A percentile compares a stretch with the other conserved stretches of the same genome.
phyloP scores from a whole-genome alignment of 352 stramenopile species.

The Pelagophyceae sp. region DNA sequence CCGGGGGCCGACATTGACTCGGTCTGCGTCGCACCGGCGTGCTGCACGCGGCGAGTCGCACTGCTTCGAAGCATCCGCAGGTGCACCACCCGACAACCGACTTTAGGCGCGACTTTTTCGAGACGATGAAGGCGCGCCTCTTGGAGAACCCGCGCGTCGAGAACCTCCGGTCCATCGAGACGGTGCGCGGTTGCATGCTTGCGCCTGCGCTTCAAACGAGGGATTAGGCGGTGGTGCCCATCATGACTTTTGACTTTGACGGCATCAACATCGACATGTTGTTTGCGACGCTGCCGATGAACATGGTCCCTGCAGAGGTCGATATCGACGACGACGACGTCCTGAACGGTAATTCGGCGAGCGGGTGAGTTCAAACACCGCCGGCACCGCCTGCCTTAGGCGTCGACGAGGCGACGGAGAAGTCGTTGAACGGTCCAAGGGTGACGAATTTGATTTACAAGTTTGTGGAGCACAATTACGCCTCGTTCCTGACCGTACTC shows the following conservation, averaged over 20 bases:
- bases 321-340: conserved; percentile 86
- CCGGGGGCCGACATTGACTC: conserved; percentile 93
- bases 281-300: conserved; percentile 83
- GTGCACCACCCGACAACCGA: too few species aligned
- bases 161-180: conserved; percentile 63
- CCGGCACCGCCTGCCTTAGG: too few species aligned
- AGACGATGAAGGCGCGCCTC: conserved; percentile 67
- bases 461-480: conserved; percentile 71
- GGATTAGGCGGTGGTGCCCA: conserved; percentile 77
- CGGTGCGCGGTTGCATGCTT: conserved; percentile 13
- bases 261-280: conserved; percentile 98
- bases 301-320: conserved; percentile 61
- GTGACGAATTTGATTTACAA: conserved; percentile 88
- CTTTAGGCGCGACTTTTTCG: conserved; percentile 97
- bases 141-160: conserved; percentile 81
- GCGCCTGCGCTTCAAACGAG: background rate
- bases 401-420: conserved; percentile 85
- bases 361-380: too few species aligned
- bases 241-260: conserved; percentile 97
- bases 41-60: conserved; percentile 80
- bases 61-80: too few species aligned
- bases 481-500: conserved; percentile 73
- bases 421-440: conserved; percentile 80
- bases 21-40: conserved; percentile 88
- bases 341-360: conserved; percentile 71